Evolutionary conservation across 2,329 filamentous ascomycete genomes (phyloP).

Genomic region (Fusarium fracticaudum): DNA sequence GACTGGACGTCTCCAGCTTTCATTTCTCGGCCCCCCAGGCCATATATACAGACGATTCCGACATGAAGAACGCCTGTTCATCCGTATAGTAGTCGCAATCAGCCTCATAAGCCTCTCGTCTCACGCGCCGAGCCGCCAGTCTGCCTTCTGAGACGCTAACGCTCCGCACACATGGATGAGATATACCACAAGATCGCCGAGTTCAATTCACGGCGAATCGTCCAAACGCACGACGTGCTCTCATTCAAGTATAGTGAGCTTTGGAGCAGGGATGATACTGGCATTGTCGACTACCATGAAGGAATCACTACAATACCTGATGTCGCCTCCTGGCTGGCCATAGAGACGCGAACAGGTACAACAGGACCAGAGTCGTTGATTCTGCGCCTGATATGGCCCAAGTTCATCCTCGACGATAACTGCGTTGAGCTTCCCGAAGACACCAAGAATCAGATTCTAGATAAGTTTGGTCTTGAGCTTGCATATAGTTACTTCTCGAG

Average conservation of each 20-base stretch:
- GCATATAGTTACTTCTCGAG: conserved; percentile 48
- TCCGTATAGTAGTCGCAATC: background rate
- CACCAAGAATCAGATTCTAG: conserved; percentile 32
- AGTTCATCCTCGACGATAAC: conserved; percentile 34
- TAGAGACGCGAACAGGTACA: conserved; percentile 20
- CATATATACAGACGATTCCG: background rate
- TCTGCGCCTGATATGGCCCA: conserved; percentile 45
- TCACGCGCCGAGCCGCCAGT: background rate
- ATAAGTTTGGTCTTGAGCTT: conserved; percentile 44
- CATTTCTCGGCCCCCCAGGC: background rate
- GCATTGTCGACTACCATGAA: conserved; percentile 22
- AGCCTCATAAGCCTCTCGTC: background rate
- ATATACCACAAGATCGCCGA: conserved; percentile 45
- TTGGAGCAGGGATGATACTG: conserved; percentile 40
- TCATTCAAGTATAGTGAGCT: conserved; percentile 44
- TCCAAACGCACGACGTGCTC: conserved; percentile 17
- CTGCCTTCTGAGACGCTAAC: background rate
- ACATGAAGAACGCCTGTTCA: background rate
- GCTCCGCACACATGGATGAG: conserved; percentile 43
- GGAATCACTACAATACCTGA: conserved; percentile 5
- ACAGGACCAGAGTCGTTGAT: conserved; percentile 37
- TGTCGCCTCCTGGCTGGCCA: conserved; percentile 37
- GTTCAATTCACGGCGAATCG: conserved; percentile 36
- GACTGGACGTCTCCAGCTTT: background rate
- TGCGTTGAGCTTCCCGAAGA: conserved; percentile 40